These are phyloP conservation scores for Thermoascus crustaceus DNA, from an alignment of 2,329 filamentous ascomycete species.

Conservation along the genomic window DNA sequence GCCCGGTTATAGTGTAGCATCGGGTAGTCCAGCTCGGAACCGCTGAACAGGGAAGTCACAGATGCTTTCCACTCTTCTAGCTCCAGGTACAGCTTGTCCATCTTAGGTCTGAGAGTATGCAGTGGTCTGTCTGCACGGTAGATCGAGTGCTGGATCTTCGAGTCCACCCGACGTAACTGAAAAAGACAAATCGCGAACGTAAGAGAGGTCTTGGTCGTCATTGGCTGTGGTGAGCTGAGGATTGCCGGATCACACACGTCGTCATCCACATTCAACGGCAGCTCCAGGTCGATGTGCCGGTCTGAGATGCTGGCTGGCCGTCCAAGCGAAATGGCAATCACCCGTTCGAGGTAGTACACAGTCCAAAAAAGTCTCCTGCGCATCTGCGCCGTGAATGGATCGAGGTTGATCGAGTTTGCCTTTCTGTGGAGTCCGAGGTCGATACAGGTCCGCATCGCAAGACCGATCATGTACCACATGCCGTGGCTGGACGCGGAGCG, in stretches of 20 bases:
- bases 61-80: conserved; percentile 42
- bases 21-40: conserved; percentile 39
- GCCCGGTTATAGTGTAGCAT: conserved; percentile 45
- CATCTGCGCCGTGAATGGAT: conserved; percentile 38
- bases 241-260: conserved; percentile 31
- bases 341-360: conserved; percentile 44
- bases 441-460: conserved; percentile 47
- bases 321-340: conserved; percentile 44
- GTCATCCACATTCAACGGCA: conserved; percentile 40
- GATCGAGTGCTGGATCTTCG: conserved; percentile 45
- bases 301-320: conserved; percentile 45
- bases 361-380: conserved; percentile 46
- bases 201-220: conserved; percentile 26
- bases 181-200: conserved; percentile 39
- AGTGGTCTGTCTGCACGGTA: conserved; percentile 44
- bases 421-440: conserved; percentile 45
- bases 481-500: conserved; percentile 44
- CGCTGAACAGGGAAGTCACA: conserved; percentile 24
- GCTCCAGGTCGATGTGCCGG: conserved; percentile 43
- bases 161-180: conserved; percentile 41
- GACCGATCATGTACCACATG: conserved; percentile 48
- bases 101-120: conserved; percentile 38
- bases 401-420: conserved; percentile 35
- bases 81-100: conserved; percentile 38
- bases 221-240: conserved; percentile 21